Evolutionary conservation across 1,284 basidiomycete species (phyloP).

Genomic region (Rhodotorula sp.): DNA sequence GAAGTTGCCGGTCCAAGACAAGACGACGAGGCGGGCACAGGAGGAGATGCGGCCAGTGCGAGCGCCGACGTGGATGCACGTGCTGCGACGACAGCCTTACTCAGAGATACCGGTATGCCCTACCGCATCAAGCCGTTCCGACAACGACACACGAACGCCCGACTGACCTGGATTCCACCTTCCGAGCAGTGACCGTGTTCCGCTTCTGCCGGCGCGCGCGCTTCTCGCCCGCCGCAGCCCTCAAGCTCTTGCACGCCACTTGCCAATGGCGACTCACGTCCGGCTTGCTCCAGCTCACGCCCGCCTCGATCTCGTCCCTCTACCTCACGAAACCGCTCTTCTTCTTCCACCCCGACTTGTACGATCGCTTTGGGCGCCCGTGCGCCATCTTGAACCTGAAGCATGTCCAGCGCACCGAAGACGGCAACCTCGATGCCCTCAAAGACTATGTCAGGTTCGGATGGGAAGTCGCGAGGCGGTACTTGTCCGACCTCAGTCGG

Average conservation of each 20-base stretch:
- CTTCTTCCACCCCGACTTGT: slow-evolving; percentile 43
- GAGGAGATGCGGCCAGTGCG: neutral
- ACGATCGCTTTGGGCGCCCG: slow-evolving; percentile 42
- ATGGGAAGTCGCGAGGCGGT: slow-evolving; percentile 41
- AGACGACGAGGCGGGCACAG: slow-evolving; percentile 21
- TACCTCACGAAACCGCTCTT: slow-evolving; percentile 40
- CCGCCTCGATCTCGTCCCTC: slow-evolving; percentile 25
- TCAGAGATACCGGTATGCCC: slow-evolving; percentile 28
- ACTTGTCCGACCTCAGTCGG: slow-evolving; percentile 37
- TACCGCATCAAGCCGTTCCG: neutral
- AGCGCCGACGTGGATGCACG: slow-evolving; percentile 11
- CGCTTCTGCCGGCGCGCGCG: slow-evolving; percentile 40
- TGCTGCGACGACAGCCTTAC: slow-evolving; percentile 11
- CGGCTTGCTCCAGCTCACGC: slow-evolving; percentile 9
- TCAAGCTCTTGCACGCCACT: slow-evolving; percentile 35
- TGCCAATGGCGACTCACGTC: slow-evolving; percentile 31
- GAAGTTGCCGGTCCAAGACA: slow-evolving; percentile 1
- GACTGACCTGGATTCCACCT: neutral
- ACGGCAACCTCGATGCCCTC: slow-evolving; percentile 39
- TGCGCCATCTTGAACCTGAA: slow-evolving; percentile 42
- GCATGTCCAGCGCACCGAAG: slow-evolving; percentile 39
- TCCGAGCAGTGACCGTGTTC: slow-evolving; percentile 34
- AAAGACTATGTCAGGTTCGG: slow-evolving; percentile 41
- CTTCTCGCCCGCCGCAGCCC: slow-evolving; percentile 24
- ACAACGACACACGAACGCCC: too few species aligned